phyloP scores from a whole-genome alignment of 352 stramenopile genomes.

The Saprolegnia diclina region DNA sequence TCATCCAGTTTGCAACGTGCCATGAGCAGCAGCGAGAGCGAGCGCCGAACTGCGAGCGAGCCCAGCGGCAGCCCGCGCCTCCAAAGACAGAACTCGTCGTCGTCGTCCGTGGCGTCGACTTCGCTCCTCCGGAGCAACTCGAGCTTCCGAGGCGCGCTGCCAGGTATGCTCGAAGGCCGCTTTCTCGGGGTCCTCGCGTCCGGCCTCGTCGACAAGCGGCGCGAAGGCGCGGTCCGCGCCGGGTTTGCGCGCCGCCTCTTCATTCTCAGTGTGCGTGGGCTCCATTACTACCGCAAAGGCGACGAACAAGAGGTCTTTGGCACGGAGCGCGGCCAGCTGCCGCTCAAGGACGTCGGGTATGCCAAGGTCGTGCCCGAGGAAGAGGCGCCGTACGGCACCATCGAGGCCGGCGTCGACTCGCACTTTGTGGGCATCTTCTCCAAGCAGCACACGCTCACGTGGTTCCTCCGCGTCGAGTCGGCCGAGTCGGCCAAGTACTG shows the following conservation, averaged over 20 bases:
- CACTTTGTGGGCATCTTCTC: slow-evolving; percentile 73
- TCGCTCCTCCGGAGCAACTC: background rate
- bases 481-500: slow-evolving; percentile 59
- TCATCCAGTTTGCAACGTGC: background rate
- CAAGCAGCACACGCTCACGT: slow-evolving; percentile 69
- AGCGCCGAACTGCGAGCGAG: slow-evolving; percentile 12
- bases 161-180: slow-evolving; percentile 60
- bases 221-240: slow-evolving; percentile 72
- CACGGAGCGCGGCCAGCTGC: slow-evolving; percentile 68
- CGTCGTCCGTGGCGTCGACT: background rate
- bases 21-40: background rate
- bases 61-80: slow-evolving; percentile 9
- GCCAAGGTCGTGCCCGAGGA: slow-evolving; percentile 68
- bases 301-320: slow-evolving; percentile 80
- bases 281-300: slow-evolving; percentile 81
- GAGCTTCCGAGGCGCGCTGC: slow-evolving; percentile 33
- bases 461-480: slow-evolving; percentile 75
- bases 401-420: slow-evolving; percentile 53
- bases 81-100: slow-evolving; percentile 11
- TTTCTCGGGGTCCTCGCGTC: slow-evolving; percentile 73
- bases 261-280: slow-evolving; percentile 66
- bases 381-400: slow-evolving; percentile 61
- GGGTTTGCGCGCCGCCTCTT: slow-evolving; percentile 79
- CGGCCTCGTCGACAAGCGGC: slow-evolving; percentile 69
- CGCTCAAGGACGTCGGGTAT: slow-evolving; percentile 65